These are phyloP conservation scores for Aspergillus unguis DNA, from an alignment of 2,329 filamentous ascomycete genomes.

Conservation along the genomic window DNA sequence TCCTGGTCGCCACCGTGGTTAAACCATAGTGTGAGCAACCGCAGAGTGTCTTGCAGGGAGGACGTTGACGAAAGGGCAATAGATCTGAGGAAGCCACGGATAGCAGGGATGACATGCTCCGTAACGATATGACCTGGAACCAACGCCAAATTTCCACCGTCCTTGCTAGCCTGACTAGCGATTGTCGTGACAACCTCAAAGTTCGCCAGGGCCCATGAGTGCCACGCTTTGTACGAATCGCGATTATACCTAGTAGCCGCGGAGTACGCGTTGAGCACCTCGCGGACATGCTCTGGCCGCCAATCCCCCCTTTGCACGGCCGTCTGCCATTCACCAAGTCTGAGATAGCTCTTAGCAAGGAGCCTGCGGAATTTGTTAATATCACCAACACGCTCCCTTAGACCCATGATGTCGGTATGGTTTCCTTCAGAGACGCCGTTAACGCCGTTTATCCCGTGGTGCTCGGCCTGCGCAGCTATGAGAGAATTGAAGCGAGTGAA, in stretches of 20 bases:
- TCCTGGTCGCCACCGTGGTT: constrained; percentile 83
- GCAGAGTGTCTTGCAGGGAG: constrained; percentile 90
- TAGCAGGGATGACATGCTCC: constrained; percentile 89
- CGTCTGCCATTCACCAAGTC: constrained; percentile 95
- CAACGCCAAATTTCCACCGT: constrained; percentile 44
- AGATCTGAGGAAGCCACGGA: constrained; percentile 95
- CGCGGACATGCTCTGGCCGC: constrained; percentile 79
- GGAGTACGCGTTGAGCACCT: constrained; percentile 86
- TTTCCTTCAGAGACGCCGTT: constrained; percentile 47
- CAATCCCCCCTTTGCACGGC: constrained; percentile 81
- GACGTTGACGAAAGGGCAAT: constrained; percentile 89
- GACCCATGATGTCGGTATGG: constrained; percentile 36
- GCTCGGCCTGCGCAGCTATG: constrained; percentile 34
- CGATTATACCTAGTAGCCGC: constrained; percentile 92
- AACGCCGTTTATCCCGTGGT: constrained; percentile 45
- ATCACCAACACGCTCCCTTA: constrained; percentile 45
- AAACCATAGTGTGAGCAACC: constrained; percentile 93
- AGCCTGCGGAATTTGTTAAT: constrained; percentile 62
- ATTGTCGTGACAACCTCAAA: constrained; percentile 94
- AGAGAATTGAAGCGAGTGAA: constrained; percentile 48
- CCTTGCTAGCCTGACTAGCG: constrained; percentile 62
- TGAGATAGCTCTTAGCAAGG: constrained; percentile 91
- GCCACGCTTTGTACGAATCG: constrained; percentile 98
- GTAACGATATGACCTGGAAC: constrained; percentile 67
- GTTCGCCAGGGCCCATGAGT: constrained; percentile 96